phyloP scores from a whole-genome alignment of 169 alveolate species.

The Amoebophrya sp. region DNA sequence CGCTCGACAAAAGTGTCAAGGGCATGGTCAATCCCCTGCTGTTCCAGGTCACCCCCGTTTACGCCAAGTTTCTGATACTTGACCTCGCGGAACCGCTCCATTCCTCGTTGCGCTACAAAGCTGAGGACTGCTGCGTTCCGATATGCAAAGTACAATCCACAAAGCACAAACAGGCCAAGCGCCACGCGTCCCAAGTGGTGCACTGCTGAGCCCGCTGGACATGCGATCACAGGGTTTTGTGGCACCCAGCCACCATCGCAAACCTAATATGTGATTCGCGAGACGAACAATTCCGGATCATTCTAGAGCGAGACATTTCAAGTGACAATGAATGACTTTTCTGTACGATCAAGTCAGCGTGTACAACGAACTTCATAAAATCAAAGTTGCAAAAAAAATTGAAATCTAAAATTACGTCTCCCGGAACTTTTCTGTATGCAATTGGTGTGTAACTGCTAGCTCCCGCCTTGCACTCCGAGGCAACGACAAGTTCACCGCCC shows the following conservation, averaged over 20 bases:
- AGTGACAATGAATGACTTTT: not conserved
- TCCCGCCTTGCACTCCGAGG: slow-evolving; percentile 62
- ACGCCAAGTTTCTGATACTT: not conserved
- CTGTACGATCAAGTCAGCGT: not conserved
- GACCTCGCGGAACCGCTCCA: not conserved
- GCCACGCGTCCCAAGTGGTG: not conserved
- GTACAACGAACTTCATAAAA: not conserved
- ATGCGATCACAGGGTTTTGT: slow-evolving; percentile 71
- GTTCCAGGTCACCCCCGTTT: not conserved
- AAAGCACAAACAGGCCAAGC: not conserved
- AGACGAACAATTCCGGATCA: not conserved
- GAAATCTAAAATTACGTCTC: slow-evolving; percentile 71
- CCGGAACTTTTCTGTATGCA: slow-evolving; percentile 89
- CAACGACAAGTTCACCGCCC: slow-evolving; percentile 58
- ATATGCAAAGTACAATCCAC: not conserved
- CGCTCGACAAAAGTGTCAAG: not conserved
- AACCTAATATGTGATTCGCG: too few species aligned
- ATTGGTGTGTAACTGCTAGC: slow-evolving; percentile 56
- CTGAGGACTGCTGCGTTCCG: not conserved
- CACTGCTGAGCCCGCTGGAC: slow-evolving; percentile 73
- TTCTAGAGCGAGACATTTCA: not conserved
- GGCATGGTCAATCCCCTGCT: slow-evolving; percentile 1
- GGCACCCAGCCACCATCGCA: slow-evolving; percentile 87
- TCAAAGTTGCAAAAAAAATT: not conserved
- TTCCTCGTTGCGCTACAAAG: not conserved